phyloP scores from a whole-genome alignment of 2,329 filamentous ascomycete species.

The Colletotrichum salicis region DNA sequence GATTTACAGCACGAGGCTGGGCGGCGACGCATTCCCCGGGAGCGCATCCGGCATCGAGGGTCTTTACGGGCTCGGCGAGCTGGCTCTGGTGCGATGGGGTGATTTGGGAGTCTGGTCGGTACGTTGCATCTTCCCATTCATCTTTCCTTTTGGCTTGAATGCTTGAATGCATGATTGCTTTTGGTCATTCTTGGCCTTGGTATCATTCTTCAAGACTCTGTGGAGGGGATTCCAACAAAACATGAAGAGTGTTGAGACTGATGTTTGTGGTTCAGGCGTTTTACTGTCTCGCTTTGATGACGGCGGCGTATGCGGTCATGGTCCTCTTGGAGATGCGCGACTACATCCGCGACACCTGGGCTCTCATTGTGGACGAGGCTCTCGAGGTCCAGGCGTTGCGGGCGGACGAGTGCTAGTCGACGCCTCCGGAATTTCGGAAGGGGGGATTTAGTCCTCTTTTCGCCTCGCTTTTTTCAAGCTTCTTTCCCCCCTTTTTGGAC shows the following conservation, averaged over 20 bases:
- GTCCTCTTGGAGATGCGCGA: slow-evolving; percentile 31
- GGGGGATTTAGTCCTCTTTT: not conserved
- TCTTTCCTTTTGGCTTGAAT: not conserved
- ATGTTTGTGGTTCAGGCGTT: slow-evolving; percentile 28
- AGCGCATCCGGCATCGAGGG: slow-evolving; percentile 24
- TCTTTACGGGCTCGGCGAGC: slow-evolving; percentile 30
- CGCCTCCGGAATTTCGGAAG: not conserved
- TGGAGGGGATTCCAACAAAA: not conserved
- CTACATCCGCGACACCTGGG: slow-evolving; percentile 34
- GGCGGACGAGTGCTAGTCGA: slow-evolving; percentile 27
- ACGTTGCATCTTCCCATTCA: slow-evolving; percentile 20
- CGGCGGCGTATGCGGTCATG: slow-evolving; percentile 34
- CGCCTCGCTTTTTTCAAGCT: not conserved
- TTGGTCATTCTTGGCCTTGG: slow-evolving; percentile 5
- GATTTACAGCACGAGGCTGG: slow-evolving; percentile 2
- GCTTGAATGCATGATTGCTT: too few relatives aligned
- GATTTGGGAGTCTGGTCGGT: slow-evolving; percentile 31
- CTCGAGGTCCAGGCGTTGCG: slow-evolving; percentile 34
- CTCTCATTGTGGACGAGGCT: slow-evolving; percentile 31
- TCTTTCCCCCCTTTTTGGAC: not conserved
- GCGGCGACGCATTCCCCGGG: not conserved
- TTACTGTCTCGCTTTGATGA: slow-evolving; percentile 34
- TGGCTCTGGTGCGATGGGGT: slow-evolving; percentile 31
- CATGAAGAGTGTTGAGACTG: slow-evolving; percentile 2
- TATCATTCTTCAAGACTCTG: slow-evolving; percentile 8